Conservation (phyloP, 2,329 filamentous ascomycete genomes). For the Diaporthe sp. region DNA sequence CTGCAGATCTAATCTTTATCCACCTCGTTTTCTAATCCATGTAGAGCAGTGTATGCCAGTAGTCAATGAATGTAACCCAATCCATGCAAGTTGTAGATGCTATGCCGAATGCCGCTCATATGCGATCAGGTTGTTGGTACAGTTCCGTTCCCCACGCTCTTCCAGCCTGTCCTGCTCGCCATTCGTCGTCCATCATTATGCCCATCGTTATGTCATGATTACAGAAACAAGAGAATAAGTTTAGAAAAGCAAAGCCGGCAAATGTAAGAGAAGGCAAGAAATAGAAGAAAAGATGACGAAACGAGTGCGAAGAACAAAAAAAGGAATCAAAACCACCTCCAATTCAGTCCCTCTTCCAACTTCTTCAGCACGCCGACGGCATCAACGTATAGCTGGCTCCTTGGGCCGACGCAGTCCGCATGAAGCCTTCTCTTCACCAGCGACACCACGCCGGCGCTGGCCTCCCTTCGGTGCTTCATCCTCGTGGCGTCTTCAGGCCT, state of each 20-base stretch:
- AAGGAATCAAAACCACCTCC: slow-evolving; percentile 56
- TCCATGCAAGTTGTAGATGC: slow-evolving; percentile 28
- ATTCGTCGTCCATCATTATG: slow-evolving; percentile 24
- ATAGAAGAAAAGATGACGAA: background rate
- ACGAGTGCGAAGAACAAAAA: background rate
- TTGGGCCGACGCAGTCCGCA: slow-evolving; percentile 62
- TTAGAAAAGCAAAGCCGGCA: background rate
- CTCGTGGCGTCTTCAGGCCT: slow-evolving; percentile 56
- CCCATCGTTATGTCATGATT: slow-evolving; percentile 23
- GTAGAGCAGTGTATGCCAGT: slow-evolving; percentile 23
- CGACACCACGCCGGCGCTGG: slow-evolving; percentile 59
- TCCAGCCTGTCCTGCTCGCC: slow-evolving; percentile 2
- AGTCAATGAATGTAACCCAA: slow-evolving; percentile 24
- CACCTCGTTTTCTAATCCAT: slow-evolving; percentile 18
- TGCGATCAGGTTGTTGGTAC: slow-evolving; percentile 27
- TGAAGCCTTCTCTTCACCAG: slow-evolving; percentile 63
- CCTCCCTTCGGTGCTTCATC: slow-evolving; percentile 58
- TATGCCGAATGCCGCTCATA: slow-evolving; percentile 31
- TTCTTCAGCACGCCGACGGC: slow-evolving; percentile 66
- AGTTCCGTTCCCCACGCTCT: background rate
- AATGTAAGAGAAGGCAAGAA: background rate
- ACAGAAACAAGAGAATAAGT: slow-evolving; percentile 9
- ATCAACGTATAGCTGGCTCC: slow-evolving; percentile 66
- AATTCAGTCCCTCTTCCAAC: slow-evolving; percentile 61
- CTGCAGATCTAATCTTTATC: slow-evolving; percentile 28